These are phyloP conservation scores for Phialophora verrucosa DNA, from an alignment of 2,329 filamentous ascomycete species.

Conservation along the genomic window DNA sequence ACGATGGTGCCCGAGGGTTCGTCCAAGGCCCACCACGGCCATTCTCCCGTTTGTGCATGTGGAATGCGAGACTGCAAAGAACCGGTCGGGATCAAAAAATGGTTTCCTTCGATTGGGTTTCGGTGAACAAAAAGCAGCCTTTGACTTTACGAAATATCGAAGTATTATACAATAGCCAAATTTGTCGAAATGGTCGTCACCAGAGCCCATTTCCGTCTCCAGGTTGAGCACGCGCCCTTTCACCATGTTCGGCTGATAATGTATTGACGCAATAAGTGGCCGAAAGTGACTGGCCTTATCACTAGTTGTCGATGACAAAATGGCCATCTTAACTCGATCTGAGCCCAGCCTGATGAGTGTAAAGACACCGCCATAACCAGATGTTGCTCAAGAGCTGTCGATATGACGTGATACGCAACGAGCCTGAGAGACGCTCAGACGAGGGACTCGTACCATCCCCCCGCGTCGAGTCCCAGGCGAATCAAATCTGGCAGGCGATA, in stretches of 20 bases:
- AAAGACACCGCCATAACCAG: no score
- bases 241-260: neutral
- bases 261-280: neutral
- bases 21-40: neutral
- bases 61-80: slow-evolving; percentile 24
- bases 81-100: slow-evolving; percentile 33
- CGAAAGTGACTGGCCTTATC: neutral
- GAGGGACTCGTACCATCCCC: no score
- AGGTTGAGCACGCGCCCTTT: neutral
- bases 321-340: neutral
- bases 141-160: neutral
- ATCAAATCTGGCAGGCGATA: neutral
- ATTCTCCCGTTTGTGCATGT: slow-evolving; percentile 22
- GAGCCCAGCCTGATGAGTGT: neutral
- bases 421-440: no score
- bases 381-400: neutral
- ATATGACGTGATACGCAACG: neutral
- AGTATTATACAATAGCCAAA: neutral
- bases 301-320: neutral
- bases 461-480: no score
- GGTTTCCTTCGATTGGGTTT: slow-evolving; percentile 35
- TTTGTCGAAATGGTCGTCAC: neutral
- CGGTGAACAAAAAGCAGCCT: slow-evolving; percentile 17
- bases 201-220: neutral
- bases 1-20: slow-evolving; percentile 47